Conservation (phyloP, 2,329 filamentous ascomycete species). For the Stagonosporopsis vannaccii region DNA sequence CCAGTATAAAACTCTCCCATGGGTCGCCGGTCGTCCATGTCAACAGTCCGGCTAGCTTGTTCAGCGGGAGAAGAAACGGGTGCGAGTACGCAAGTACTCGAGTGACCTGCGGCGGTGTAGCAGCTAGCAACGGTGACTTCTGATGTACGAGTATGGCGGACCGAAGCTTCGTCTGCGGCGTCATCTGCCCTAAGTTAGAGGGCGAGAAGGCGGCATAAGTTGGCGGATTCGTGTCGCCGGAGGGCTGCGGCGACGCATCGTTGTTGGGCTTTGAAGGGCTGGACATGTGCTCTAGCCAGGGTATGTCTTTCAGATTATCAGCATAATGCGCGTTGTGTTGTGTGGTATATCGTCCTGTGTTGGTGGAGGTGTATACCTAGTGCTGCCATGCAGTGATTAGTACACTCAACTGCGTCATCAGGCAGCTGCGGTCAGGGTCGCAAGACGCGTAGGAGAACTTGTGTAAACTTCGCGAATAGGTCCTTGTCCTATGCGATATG, state of each 20-base stretch:
- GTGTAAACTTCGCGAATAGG: not conserved
- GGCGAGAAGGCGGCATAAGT: conserved; percentile 93
- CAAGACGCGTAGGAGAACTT: conserved; percentile 20
- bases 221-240: conserved; percentile 62
- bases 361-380: conserved; percentile 44
- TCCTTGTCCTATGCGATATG: not conserved
- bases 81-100: conserved; percentile 94
- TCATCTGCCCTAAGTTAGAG: conserved; percentile 73
- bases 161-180: conserved; percentile 75
- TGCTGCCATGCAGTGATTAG: conserved; percentile 50
- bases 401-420: conserved; percentile 46
- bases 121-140: conserved; percentile 90
- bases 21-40: conserved; percentile 95
- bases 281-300: conserved; percentile 54
- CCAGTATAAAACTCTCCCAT: conserved; percentile 94
- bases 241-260: conserved; percentile 48
- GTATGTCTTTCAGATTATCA: conserved; percentile 47
- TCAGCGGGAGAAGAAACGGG: conserved; percentile 88
- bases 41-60: conserved; percentile 81
- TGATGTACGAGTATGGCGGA: conserved; percentile 96
- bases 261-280: conserved; percentile 45
- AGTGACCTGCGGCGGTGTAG: conserved; percentile 93
- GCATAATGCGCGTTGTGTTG: conserved; percentile 32
- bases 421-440: conserved; percentile 37
- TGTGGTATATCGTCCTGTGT: conserved; percentile 11